Base-by-base conservation (phyloP, 805 yeast species). In the Candida koratica region DNA sequence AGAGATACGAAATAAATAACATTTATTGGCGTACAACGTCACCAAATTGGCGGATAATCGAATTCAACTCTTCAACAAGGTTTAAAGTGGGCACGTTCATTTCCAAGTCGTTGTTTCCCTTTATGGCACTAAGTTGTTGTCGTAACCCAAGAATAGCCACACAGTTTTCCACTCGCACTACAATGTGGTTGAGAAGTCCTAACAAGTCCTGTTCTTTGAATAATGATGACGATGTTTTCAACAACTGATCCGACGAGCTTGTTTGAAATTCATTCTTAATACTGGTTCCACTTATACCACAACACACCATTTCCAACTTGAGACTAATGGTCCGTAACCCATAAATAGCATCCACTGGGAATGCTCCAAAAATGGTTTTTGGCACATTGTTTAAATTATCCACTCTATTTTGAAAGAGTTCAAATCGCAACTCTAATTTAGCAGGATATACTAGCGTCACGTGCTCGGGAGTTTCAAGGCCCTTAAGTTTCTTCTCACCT, bases 401-500 rank as follows among this genome's bases (percentile, higher is more conserved):
- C 14, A 43, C 43, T n/a, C 58, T 44, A 39, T 61, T 57, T 40
- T 57, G 48, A 43, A 56, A 55, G 10, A 65, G 52, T 36, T 73
- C 75, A 58, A 72, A 72, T 46, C 97, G 71, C 3, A 81, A 64
- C 3, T 69, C 70, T 38, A 89, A 62, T 17, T 69, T 65, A 37
- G 68, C 66, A 2, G 97, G 95, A 62, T 81, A 89, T 0, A 79
- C 76, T 31, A 87, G 67, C 16, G 94, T 84, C 11, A 93, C 81
- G 25, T 73, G 72, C 57, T 93, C 98, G 2, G 95, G 95, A 23
- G 88, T 81, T 71, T 93, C 98, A 12, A 93, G 71, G 13, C 98
- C 98, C 57, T 93, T 93, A 52, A 93, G 70, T 56, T 89, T 88
- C 53, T 77, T 80, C 52, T 88, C 95, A 16, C 98, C 98, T 34